Evolutionary conservation across 2,329 filamentous ascomycete species (phyloP), one percentile per base, ranked within the genome.

Genomic region (Orbilia ellipsospora): DNA sequence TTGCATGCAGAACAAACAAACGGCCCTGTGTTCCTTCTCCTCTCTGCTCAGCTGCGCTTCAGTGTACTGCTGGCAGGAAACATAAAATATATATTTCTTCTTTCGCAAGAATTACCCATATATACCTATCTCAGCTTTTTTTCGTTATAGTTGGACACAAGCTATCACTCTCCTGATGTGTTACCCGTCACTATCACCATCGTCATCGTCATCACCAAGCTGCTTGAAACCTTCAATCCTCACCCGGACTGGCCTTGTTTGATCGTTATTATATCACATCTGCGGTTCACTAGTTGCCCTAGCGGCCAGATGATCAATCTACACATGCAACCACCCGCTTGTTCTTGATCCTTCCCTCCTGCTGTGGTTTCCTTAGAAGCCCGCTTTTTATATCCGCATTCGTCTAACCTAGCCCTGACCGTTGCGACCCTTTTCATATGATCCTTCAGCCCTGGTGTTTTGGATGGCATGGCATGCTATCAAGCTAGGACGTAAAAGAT

Each of bases 301-400:
- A 36, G 31, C 31, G 31, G 31, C 31, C 18, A 31, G 26, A 51
- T 51, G 44, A 62, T 62, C 20, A 15, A 57, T 36, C 31, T 36
- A 36, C 31, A 36, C 31, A 36, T 59, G 40, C 63, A 57, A 20
- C 23, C 18, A 31, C 26, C 62, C 36, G 50, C 31, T 36, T 36
- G 31, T 51, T 26, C 18, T 45, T 42, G 51, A 55, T 57, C 51
- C 51, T 50, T 45, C 42, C 28, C 50, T 15, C 31, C 10, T 10
- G 31, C 36, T 56, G 18, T 42, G 23, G 8, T 28, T 62, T 48
- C 59, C 59, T 36, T n/a, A 36, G 44, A 15, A 51, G 23, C 20
- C 44, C 18, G 45, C 45, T 62, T 48, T 63, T 42, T 45, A 63
- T 63, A 63, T 52, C 60, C 60, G 50, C 48, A 40, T 63, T 54